phyloP scores from a whole-genome alignment of 2,329 filamentous ascomycete genomes.

The Stachybotrys elegans region DNA sequence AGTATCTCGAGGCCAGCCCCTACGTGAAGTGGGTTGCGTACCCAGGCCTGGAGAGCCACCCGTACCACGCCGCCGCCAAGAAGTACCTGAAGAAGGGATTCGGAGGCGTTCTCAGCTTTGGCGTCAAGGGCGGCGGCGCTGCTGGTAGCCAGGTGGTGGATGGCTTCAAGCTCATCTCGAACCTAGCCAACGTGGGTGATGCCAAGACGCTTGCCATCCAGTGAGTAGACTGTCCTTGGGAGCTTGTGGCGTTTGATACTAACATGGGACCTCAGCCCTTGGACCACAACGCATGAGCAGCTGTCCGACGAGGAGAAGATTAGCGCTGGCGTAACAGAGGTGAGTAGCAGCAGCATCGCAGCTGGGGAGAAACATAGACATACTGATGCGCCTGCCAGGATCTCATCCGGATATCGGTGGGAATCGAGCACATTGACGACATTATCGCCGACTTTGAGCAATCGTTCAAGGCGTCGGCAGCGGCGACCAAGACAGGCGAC shows the following conservation, averaged over 20 bases:
- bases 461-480: conserved; percentile 66
- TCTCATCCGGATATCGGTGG: conserved; percentile 90
- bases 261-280: conserved; percentile 49
- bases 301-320: conserved; percentile 75
- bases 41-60: conserved; percentile 78
- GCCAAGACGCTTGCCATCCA: conserved; percentile 94
- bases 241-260: too few relatives aligned
- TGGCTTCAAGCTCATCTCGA: conserved; percentile 90
- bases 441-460: conserved; percentile 95
- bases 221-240: too few relatives aligned
- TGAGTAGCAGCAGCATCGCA: conserved; percentile 23
- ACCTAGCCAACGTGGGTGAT: conserved; percentile 93
- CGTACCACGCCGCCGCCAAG: conserved; percentile 74
- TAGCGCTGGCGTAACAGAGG: conserved; percentile 76
- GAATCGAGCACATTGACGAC: conserved; percentile 94
- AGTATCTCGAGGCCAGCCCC: conserved; percentile 76
- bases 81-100: conserved; percentile 81
- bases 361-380: not conserved
- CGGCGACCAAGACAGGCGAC: conserved; percentile 35
- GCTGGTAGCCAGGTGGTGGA: conserved; percentile 88
- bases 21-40: conserved; percentile 94
- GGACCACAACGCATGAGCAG: conserved; percentile 94
- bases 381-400: conserved; percentile 46
- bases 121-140: conserved; percentile 81
- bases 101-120: conserved; percentile 88